Percentiles rank a stretch among this genome's conserved stretches.
Evolutionary conservation across 306 rosid genomes (phyloP).

Genomic region (Quercus glauca): DNA sequence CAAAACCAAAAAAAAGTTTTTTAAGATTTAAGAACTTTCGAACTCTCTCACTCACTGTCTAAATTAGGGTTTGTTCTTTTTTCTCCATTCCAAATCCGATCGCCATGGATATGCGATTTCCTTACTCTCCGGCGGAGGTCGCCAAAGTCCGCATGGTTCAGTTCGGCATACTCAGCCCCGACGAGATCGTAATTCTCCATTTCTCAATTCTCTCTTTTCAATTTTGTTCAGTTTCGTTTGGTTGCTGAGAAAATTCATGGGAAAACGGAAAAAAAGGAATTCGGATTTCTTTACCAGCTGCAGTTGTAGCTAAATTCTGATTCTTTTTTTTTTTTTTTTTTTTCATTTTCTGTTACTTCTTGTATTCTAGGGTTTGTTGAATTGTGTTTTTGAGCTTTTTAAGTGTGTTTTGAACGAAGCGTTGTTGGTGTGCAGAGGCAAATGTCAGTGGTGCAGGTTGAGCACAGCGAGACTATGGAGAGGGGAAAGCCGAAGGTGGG

Average conservation of each 20-base stretch:
- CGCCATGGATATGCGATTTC: slow-evolving; percentile 94
- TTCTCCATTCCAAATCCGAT: not conserved
- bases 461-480: slow-evolving; percentile 88
- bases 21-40: not conserved
- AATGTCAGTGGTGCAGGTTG: slow-evolving; percentile 96
- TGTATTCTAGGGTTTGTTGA: not conserved
- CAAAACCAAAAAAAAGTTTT: not conserved
- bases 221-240: not conserved
- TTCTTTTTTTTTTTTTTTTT: not conserved
- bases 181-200: slow-evolving; percentile 73
- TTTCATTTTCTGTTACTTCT: not conserved
- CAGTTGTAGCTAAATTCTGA: not conserved
- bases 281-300: not conserved
- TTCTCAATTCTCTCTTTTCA: not conserved
- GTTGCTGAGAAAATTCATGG: not conserved
- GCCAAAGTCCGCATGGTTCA: slow-evolving; percentile 88
- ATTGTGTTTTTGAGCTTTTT: not conserved
- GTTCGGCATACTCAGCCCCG: slow-evolving; percentile 92
- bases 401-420: slow-evolving; percentile 2
- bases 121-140: slow-evolving; percentile 96
- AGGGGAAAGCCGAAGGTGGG: slow-evolving; percentile 86
- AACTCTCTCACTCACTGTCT: slow-evolving; percentile 8
- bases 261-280: not conserved
- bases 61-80: slow-evolving; percentile 15
- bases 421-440: slow-evolving; percentile 64